A percentile compares a stretch with the other conserved stretches of the same genome.
Conservation (phyloP, 306 rosid species). For the Pyrus bretschneideri region DNA sequence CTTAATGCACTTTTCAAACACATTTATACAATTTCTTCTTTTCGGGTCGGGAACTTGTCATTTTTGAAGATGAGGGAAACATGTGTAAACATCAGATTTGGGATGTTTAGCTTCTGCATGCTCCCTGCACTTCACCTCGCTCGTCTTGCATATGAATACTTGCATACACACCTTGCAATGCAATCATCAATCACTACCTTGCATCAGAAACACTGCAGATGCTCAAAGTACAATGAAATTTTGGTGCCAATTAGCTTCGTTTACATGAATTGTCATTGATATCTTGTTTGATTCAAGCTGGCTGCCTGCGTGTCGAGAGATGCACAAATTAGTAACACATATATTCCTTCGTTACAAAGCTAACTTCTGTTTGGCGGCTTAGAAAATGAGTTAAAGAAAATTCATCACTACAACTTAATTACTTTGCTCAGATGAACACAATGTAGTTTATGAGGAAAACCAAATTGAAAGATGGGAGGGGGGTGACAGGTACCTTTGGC, state of each 20-base stretch:
- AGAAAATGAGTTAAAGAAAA: not conserved
- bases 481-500: conserved; percentile 17
- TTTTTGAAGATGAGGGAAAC: conserved; percentile 53
- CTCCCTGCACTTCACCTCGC: conserved; percentile 62
- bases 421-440: not conserved
- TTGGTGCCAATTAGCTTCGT: not conserved
- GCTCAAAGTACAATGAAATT: not conserved
- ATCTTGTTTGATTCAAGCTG: conserved; percentile 50
- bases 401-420: not conserved
- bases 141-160: conserved; percentile 53
- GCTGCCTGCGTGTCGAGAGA: conserved; percentile 26
- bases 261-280: conserved; percentile 44
- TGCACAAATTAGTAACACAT: not conserved
- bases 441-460: no score
- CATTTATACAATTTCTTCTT: not conserved
- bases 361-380: not conserved
- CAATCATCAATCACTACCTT: conserved; percentile 11
- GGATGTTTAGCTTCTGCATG: conserved; percentile 67
- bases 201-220: not conserved
- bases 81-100: conserved; percentile 38
- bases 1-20: no score
- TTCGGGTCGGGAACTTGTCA: not conserved
- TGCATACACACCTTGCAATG: conserved; percentile 73
- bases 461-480: not conserved
- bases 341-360: not conserved